Conservation (phyloP, 2,329 filamentous ascomycete species). For the Colletotrichum trifolii region DNA sequence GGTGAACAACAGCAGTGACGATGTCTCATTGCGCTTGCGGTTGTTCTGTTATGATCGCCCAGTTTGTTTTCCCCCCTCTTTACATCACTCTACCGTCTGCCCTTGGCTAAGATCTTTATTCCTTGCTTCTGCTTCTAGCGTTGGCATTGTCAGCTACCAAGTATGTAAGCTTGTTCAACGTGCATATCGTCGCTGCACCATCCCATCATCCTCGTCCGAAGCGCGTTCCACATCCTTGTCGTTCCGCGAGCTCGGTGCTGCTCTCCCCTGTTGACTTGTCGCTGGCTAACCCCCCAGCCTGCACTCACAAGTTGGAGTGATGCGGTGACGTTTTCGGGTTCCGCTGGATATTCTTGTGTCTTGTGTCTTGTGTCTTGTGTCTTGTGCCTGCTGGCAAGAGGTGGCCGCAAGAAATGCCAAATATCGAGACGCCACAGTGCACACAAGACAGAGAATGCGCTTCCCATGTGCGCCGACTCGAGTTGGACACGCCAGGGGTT, state of each 20-base stretch:
- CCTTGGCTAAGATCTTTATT: constrained; percentile 13
- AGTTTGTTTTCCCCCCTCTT: constrained; percentile 5
- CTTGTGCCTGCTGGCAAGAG: neutral
- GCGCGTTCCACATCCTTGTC: constrained; percentile 22
- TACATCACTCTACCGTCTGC: constrained; percentile 7
- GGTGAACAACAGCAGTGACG: constrained; percentile 1
- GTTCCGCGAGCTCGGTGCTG: constrained; percentile 32
- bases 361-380: neutral
- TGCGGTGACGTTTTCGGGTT: constrained; percentile 29
- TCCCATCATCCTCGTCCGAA: constrained; percentile 14
- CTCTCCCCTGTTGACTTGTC: constrained; percentile 17
- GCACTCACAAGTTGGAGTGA: constrained; percentile 5
- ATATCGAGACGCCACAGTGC: neutral
- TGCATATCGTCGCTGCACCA: constrained; percentile 21
- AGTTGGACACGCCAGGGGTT: constrained; percentile 15
- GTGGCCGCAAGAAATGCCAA: constrained; percentile 17
- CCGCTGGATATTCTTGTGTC: constrained; percentile 10
- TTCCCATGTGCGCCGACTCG: constrained; percentile 5
- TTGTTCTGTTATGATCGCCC: constrained; percentile 22
- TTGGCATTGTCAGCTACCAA: constrained; percentile 8
- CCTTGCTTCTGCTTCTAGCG: constrained; percentile 35
- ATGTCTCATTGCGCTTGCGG: constrained; percentile 22
- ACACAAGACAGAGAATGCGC: neutral
- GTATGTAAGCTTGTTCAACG: constrained; percentile 24
- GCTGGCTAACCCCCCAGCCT: constrained; percentile 25